Conservation (phyloP, 495 filamentous ascomycete species). For the Penicillium desertorum region DNA sequence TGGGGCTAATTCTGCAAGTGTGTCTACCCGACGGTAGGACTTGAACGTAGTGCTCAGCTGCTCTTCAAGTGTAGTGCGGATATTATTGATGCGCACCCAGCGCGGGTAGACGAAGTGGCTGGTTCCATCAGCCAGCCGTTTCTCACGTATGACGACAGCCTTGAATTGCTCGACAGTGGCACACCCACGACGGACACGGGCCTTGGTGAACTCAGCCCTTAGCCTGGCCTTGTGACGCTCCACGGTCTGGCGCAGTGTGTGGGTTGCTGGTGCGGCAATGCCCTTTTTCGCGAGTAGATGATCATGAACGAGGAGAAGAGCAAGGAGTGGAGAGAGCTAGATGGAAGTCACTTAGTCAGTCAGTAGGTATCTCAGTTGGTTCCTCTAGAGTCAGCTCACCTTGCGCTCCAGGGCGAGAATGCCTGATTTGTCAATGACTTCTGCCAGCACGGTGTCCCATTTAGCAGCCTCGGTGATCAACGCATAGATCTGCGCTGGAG, state of each 20-base stretch:
- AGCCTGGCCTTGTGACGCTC: conserved; percentile 80
- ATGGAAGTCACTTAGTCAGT: conserved; percentile 43
- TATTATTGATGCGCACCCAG: conserved; percentile 85
- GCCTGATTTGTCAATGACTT: conserved; percentile 75
- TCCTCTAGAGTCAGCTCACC: conserved; percentile 45
- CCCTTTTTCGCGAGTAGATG: conserved; percentile 76
- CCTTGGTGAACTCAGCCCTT: conserved; percentile 75
- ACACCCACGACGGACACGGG: conserved; percentile 68
- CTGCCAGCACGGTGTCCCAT: conserved; percentile 82
- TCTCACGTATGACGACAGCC: conserved; percentile 49
- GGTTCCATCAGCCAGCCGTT: conserved; percentile 24
- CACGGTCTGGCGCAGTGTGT: conserved; percentile 72
- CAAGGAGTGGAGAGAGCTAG: conserved; percentile 77
- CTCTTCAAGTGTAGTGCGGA: conserved; percentile 66
- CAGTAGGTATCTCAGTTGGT: conserved; percentile 28
- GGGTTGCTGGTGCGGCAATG: conserved; percentile 71
- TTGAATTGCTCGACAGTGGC: conserved; percentile 63
- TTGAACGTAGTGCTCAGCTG: conserved; percentile 70
- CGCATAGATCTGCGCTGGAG: conserved; percentile 81
- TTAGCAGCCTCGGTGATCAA: conserved; percentile 80
- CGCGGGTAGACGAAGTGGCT: conserved; percentile 58
- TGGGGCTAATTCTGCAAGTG: conserved; percentile 44
- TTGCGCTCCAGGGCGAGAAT: conserved; percentile 76
- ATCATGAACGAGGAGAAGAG: conserved; percentile 84
- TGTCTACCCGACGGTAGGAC: conserved; percentile 50